Conservation (phyloP, 352 stramenopile genomes). For the Aphanomyces euteiches region DNA sequence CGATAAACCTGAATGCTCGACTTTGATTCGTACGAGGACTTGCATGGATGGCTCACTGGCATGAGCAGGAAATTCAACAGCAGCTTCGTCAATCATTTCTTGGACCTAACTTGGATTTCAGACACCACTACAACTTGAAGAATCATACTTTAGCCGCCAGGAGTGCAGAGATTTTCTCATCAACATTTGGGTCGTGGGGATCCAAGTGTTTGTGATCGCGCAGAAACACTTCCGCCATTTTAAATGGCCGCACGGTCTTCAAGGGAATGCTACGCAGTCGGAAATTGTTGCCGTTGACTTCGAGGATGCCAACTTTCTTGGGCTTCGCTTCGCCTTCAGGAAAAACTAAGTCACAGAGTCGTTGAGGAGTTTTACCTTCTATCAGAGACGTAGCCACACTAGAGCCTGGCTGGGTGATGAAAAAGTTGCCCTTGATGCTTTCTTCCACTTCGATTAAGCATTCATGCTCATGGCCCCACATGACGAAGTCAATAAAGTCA, state of each 20-base stretch:
- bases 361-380: conserved; percentile 54
- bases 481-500: conserved; percentile 97
- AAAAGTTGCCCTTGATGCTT: conserved; percentile 94
- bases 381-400: conserved; percentile 94
- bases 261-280: conserved; percentile 80
- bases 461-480: conserved; percentile 99
- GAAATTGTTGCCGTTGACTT: conserved; percentile 89
- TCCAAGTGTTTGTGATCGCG: conserved; percentile 86
- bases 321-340: conserved; percentile 38
- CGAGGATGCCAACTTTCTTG: conserved; percentile 48
- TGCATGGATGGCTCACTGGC: conserved; percentile 36
- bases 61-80: conserved; percentile 37
- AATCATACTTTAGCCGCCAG: conserved; percentile 43
- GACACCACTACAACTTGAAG: background rate
- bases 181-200: conserved; percentile 84
- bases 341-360: background rate
- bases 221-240: conserved; percentile 87
- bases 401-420: conserved; percentile 95
- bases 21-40: conserved; percentile 76
- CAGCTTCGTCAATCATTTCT: conserved; percentile 62
- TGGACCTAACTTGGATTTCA: conserved; percentile 38
- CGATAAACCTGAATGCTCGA: conserved; percentile 71
- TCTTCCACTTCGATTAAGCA: conserved; percentile 92
- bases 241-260: conserved; percentile 91
- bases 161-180: conserved; percentile 63